Evolutionary conservation across 2,329 filamentous ascomycete genomes (phyloP), one percentile per base, ranked within the genome.

Genomic region (Penicillium sp.): DNA sequence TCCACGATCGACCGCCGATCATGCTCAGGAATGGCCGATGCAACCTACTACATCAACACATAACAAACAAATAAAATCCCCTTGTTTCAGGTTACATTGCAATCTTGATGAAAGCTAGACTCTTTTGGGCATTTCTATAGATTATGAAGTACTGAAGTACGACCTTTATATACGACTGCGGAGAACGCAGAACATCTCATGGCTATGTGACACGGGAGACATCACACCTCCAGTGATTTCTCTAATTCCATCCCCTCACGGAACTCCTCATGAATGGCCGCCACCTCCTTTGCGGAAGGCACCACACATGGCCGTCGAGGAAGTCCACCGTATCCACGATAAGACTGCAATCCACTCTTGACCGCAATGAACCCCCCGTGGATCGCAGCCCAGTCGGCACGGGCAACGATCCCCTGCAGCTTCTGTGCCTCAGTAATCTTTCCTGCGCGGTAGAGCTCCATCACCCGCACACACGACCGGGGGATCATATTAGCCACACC

Each of bases 401-500:
- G 86, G 65, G 87, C 87, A 57, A 95, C 82, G n/a, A 87, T 75
- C 72, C 88, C 89, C 71, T 96, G 91, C 67, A 92, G 76, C 60
- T 81, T 83, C 62, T 87, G 82, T 6, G 90, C 88, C 77, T 95
- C 89, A 36, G 89, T 86, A 52, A 81, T 82, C 76, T 90, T 88
- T 41, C 89, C 90, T 65, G 87, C 80, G 8, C 79, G 79, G 72
- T 88, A 93, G 50, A 93, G 79, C 68, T 90, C 82, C 87, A 89
- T 92, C 27, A 95, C 84, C 69, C 83, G 84, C 46, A 88, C 88
- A 67, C 90, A 92, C 6, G 88, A 79, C 77, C 92, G 92, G 47
- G 91, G 91, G 74, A 93, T 85, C 54, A 95, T 86, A 68, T 95
- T 96, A 57, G 90, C 91, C 40, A 89, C 87, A 18, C 91, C 91